These are phyloP conservation scores for fission yeast (Schizosaccharomyces pombe) DNA, from an alignment of 805 yeast species.

Conservation along the genomic window DNA sequence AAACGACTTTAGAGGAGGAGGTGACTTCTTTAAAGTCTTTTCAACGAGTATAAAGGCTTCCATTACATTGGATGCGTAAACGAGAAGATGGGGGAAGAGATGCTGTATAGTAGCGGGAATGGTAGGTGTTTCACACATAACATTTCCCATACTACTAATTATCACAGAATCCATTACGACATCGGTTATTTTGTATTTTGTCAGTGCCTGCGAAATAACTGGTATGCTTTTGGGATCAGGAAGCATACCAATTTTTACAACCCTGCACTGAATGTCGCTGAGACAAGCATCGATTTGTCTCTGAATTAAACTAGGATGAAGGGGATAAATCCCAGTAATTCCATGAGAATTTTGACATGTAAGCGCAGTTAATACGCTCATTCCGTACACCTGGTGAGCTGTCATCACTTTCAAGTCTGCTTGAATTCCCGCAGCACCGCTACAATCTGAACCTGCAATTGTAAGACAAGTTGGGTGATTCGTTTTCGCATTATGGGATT, in stretches of 20 bases:
- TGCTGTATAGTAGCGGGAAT: background rate
- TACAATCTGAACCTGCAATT: conserved; percentile 3
- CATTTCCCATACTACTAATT: background rate
- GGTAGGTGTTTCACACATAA: background rate
- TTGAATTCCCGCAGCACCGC: conserved; percentile 4
- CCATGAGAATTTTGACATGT: conserved; percentile 51
- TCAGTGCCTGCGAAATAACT: background rate
- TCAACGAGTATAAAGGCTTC: background rate
- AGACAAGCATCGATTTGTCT: conserved; percentile 30
- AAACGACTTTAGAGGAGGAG: conserved; percentile 8
- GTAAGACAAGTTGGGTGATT: background rate
- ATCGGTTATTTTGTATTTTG: background rate
- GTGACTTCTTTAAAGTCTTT: no score
- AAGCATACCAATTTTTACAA: conserved; percentile 30
- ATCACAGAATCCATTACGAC: background rate
- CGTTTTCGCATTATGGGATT: no score
- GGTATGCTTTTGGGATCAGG: background rate
- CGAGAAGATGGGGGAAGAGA: background rate
- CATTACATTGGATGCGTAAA: background rate
- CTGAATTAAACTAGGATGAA: conserved; percentile 23
- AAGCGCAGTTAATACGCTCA: conserved; percentile 54
- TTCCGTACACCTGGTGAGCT: conserved; percentile 24
- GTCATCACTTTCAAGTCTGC: conserved; percentile 4
- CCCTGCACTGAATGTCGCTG: conserved; percentile 38
- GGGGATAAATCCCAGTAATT: conserved; percentile 19